Percentiles rank a stretch among this genome's conserved stretches.
phyloP scores from a whole-genome alignment of 2,329 filamentous ascomycete species.

The Dothiorella sarmentorum region DNA sequence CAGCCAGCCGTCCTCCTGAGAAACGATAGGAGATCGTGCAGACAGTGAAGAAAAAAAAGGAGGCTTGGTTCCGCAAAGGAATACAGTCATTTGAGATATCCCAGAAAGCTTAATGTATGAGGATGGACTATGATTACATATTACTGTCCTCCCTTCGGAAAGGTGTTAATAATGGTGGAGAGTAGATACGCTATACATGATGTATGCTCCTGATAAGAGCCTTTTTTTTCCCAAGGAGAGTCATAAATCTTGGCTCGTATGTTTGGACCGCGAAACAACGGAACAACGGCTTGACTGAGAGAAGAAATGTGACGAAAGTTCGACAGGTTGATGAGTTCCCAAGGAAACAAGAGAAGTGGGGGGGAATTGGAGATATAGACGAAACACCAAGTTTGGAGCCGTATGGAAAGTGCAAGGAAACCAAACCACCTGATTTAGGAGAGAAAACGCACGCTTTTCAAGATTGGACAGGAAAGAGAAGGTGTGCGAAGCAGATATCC shows the following conservation, averaged over 20 bases:
- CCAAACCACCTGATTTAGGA: not conserved
- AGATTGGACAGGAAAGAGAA: not conserved
- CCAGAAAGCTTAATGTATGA: not conserved
- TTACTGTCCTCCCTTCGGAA: not conserved
- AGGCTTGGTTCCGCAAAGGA: too few species aligned
- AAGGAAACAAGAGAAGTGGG: not conserved
- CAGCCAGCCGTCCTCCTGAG: too few species aligned
- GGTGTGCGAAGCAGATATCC: constrained; percentile 6
- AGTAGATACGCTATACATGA: constrained; percentile 12
- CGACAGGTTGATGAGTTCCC: too few species aligned
- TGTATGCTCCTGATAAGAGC: constrained; percentile 1
- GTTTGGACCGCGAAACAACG: constrained; percentile 8
- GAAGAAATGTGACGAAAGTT: not conserved
- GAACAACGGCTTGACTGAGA: not conserved
- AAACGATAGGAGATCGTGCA: too few species aligned
- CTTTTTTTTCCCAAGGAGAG: constrained; percentile 2
- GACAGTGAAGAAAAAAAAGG: too few species aligned
- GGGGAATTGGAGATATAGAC: too few species aligned
- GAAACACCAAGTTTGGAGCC: too few species aligned
- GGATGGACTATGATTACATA: too few species aligned
- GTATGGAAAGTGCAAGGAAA: not conserved
- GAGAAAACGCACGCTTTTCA: not conserved
- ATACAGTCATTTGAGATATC: not conserved
- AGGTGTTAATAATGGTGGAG: not conserved
- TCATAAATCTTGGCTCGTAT: constrained; percentile 15